Conservation (phyloP, 2,329 filamentous ascomycete genomes). For the Aspergillus brasiliensis region DNA sequence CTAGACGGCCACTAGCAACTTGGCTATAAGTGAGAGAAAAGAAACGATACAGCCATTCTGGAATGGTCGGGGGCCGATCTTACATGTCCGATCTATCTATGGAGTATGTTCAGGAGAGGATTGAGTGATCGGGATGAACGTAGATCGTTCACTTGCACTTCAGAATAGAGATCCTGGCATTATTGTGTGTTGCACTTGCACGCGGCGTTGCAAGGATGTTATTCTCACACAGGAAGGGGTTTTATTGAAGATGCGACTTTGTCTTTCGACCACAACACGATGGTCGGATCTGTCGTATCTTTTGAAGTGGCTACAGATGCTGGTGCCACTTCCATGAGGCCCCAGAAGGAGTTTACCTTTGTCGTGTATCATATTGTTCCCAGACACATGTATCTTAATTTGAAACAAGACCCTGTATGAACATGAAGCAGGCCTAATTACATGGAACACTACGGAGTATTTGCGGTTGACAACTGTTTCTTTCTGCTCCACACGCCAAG, state of each 20-base stretch:
- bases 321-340: not conserved
- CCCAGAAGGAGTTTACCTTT: not conserved
- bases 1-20: not conserved
- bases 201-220: not conserved
- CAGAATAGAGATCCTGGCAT: not conserved
- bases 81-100: constrained; percentile 1
- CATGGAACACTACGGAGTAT: not conserved
- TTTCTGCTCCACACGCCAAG: not conserved
- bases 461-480: not conserved
- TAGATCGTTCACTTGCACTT: not conserved
- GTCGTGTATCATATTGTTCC: not conserved
- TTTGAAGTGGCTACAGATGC: not conserved
- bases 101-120: not conserved
- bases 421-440: not conserved
- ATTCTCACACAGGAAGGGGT: not conserved
- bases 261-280: not conserved
- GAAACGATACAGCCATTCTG: not conserved
- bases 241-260: not conserved
- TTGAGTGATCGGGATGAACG: not conserved
- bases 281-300: not conserved
- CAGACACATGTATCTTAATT: not conserved
- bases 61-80: not conserved
- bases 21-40: not conserved
- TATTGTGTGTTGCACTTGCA: not conserved
- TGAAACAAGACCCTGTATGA: not conserved